Base-by-base conservation (phyloP, 208 protist species). In the Paratrypanosoma confusum region DNA sequence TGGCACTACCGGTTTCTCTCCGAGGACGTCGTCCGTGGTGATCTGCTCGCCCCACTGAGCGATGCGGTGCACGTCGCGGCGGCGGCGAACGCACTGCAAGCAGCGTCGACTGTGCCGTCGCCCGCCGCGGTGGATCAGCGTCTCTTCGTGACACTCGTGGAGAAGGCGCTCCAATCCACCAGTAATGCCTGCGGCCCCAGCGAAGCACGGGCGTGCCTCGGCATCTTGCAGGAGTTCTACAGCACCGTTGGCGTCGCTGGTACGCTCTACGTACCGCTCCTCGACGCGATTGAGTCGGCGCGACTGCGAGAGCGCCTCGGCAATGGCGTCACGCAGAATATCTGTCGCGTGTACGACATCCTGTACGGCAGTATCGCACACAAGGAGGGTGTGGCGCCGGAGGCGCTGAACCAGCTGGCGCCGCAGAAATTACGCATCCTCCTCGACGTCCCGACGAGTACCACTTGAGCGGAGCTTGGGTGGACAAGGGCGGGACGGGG, bases 361-460 rank as follows among this genome's bases (percentile, higher is more conserved):
- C 44, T 65, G 3, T 76, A 70, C 24, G 35, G 22, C 5, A 40
- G 57, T 42, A 39, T 61, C 28, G 22, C 32, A 26, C 46, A 64
- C 28, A 36, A 63, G 13, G 28, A 43, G 17, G 42, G 29, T 11
- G 41, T 51, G 26, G 39, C 52, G 21, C n/a, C 52, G 16, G 4
- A 35, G 13, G 52, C 22, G 33, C 38, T 50, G 42, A 36, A 42
- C 8, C n/a, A 16, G 39, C 62, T 84, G 58, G 48, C 65, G 21
- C 71, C 71, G 23, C 39, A 52, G 10, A 78, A 85, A 20, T 29
- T 85, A 45, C 44, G 46, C 6, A 31, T 65, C 18, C 44, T 83
- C 31, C 45, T 79, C 17, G 57, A 66, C 32, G 20, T 22, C 7
- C 5, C 3, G 3, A 26, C 23, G 3, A n/a, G 27, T 37, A 4